Percentiles rank a stretch among this genome's conserved stretches.
Evolutionary conservation across 2,329 filamentous ascomycete species (phyloP).

Genomic region (Stylonectria norvegica): DNA sequence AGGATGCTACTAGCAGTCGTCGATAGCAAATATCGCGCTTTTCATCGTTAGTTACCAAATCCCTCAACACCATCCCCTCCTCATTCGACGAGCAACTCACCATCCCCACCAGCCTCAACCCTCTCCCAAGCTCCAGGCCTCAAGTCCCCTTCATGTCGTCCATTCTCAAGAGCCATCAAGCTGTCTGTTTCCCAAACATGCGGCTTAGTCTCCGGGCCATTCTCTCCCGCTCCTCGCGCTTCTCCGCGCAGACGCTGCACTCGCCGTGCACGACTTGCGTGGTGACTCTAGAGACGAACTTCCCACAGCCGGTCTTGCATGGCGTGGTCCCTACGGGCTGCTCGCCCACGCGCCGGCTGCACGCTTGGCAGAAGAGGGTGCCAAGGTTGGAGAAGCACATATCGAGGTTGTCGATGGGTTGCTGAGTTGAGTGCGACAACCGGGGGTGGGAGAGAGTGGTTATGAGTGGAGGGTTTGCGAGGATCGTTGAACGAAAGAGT

Average conservation of each 20-base stretch:
- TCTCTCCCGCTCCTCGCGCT: slow-evolving; percentile 19
- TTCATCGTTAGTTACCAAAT: too few species aligned
- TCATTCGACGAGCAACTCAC: too few species aligned
- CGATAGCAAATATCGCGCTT: too few species aligned
- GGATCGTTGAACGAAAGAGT: too few species aligned
- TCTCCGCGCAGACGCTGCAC: slow-evolving; percentile 23
- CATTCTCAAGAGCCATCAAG: slow-evolving; percentile 1
- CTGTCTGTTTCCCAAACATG: slow-evolving; percentile 20
- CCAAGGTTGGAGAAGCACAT: slow-evolving; percentile 26
- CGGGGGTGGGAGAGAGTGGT: too few species aligned
- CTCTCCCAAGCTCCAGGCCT: too few species aligned
- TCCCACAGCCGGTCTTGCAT: slow-evolving; percentile 23
- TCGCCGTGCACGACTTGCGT: slow-evolving; percentile 20
- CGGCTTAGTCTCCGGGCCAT: slow-evolving; percentile 21
- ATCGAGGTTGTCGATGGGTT: too few species aligned
- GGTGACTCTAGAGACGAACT: slow-evolving; percentile 27
- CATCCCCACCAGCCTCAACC: not conserved
- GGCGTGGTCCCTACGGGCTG: slow-evolving; percentile 22
- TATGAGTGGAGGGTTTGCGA: too few species aligned
- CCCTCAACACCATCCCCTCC: too few species aligned
- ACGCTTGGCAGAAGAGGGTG: slow-evolving; percentile 21
- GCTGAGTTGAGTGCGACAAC: too few species aligned
- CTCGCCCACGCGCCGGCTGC: slow-evolving; percentile 23
- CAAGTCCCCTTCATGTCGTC: slow-evolving; percentile 1
- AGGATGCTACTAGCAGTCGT: too few species aligned